These are phyloP conservation scores for Helicostylum pulchrum DNA, from an alignment of 192 early-diverging fungal genomes.

Conservation along the genomic window DNA sequence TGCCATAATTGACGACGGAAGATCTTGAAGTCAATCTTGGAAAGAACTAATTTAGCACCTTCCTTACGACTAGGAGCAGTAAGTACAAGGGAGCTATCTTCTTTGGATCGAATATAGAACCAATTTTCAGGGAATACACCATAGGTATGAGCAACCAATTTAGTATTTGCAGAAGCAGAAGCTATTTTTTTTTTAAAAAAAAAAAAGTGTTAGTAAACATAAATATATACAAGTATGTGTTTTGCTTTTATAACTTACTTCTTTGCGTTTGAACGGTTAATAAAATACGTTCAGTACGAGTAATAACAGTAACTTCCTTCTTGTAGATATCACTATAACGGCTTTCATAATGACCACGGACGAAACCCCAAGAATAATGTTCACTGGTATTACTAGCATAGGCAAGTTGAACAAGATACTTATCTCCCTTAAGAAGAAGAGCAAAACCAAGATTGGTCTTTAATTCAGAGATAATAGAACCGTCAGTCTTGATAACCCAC, in stretches of 20 bases:
- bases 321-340: conserved; percentile 5
- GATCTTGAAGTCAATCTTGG: conserved; percentile 9
- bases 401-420: conserved; percentile 9
- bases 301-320: background rate
- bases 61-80: conserved; percentile 1
- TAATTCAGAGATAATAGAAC: conserved; percentile 6
- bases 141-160: conserved; percentile 10
- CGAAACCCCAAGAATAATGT: conserved; percentile 13
- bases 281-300: conserved; percentile 7
- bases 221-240: too few relatives aligned
- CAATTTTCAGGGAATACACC: conserved; percentile 19
- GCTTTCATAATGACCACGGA: conserved; percentile 14
- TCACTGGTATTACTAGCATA: conserved; percentile 1
- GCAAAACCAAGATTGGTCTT: conserved; percentile 15
- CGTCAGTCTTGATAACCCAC: conserved; percentile 20
- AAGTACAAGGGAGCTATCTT: conserved; percentile 9
- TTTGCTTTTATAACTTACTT: background rate
- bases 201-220: too few relatives aligned
- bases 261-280: conserved; percentile 4
- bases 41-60: conserved; percentile 14
- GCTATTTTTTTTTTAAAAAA: too few relatives aligned
- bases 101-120: conserved; percentile 23
- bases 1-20: conserved; percentile 24
- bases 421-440: conserved; percentile 6
- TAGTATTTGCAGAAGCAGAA: background rate